Base-by-base conservation (phyloP, 768 basidiomycete genomes). In the Leucogyrophana mollusca region DNA sequence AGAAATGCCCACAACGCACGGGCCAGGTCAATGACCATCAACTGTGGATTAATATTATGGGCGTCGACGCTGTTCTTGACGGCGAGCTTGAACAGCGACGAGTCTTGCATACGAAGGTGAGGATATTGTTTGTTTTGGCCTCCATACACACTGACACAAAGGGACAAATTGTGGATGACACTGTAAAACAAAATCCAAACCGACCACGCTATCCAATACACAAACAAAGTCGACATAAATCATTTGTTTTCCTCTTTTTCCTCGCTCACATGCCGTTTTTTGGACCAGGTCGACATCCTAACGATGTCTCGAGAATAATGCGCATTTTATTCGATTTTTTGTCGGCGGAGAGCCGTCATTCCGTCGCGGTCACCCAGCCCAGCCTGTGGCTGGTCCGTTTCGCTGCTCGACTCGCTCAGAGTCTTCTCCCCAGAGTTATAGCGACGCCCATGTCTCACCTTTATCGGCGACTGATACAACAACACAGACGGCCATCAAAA, bases 141-240 rank as follows among this genome's bases (percentile, higher is more conserved):
- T 73, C 79, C 82, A 78, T 78, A 79, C 71, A 71, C 72, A 68
- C 70, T 73, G 73, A 80, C 78, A 46, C 58, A 54, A 79, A 64
- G 69, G 77, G 77, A 76, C 84, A 86, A 85, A 86, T 79, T 72
- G 68, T 77, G 65, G 71, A 83, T 76, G 81, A 83, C 82, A 82
- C 70, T 72, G 74, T 80, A 83, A 84, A 83, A 85, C 83, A 87
- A 81, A 73, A 72, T 67, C 64, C 64, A 65, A 65, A 65, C 66
- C 64, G 57, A 66, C 64, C 64, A 65, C 66, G 64, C 64, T 67
- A 64, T 67, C 64, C 64, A 65, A 65, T 67, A 65, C 64, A 65
- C 64, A 67, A 67, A 65, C 64, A 65, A 65, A 65, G 66, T 49
- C 47, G 39, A 16, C 18, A 18, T 25, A 37, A 42, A 36, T 24